These are phyloP conservation scores for Globisporangium polare DNA, from an alignment of 352 stramenopile genomes.

Conservation along the genomic window DNA sequence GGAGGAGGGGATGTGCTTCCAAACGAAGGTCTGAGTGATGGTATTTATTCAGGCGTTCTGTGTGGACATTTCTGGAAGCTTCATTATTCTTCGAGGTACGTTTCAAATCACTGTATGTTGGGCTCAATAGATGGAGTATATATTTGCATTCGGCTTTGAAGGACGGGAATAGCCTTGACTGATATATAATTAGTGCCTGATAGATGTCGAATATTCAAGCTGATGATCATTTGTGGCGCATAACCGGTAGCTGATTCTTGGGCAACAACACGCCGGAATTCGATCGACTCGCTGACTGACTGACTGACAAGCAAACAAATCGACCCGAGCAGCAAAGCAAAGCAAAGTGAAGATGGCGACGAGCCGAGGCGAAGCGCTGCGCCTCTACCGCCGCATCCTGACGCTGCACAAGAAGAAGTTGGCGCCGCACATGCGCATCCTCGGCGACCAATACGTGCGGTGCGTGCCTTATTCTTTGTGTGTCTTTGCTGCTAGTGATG, in stretches of 20 bases:
- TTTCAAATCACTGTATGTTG: not conserved
- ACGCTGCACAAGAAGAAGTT: conserved; percentile 72
- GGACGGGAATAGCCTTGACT: not conserved
- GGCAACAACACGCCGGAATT: too few species aligned
- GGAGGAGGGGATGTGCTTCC: not conserved
- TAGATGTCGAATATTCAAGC: not conserved
- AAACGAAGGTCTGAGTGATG: not conserved
- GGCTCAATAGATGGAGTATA: not conserved
- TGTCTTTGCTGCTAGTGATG: not conserved
- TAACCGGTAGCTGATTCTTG: too few species aligned
- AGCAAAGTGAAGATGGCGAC: conserved; percentile 16
- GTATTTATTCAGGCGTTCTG: not conserved
- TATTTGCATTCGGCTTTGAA: not conserved
- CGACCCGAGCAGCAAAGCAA: not conserved
- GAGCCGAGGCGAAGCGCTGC: conserved; percentile 41
- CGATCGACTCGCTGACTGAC: too few species aligned
- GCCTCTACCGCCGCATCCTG: conserved; percentile 77
- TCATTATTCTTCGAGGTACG: not conserved
- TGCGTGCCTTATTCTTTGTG: conserved; percentile 15
- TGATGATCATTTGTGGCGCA: too few species aligned
- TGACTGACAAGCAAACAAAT: not conserved
- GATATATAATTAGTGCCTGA: not conserved
- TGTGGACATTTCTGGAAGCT: not conserved
- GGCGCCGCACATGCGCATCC: conserved; percentile 75
- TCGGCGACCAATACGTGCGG: conserved; percentile 82